phyloP scores from a whole-genome alignment of 768 basidiomycete species.

The Albatrellus ellisii region DNA sequence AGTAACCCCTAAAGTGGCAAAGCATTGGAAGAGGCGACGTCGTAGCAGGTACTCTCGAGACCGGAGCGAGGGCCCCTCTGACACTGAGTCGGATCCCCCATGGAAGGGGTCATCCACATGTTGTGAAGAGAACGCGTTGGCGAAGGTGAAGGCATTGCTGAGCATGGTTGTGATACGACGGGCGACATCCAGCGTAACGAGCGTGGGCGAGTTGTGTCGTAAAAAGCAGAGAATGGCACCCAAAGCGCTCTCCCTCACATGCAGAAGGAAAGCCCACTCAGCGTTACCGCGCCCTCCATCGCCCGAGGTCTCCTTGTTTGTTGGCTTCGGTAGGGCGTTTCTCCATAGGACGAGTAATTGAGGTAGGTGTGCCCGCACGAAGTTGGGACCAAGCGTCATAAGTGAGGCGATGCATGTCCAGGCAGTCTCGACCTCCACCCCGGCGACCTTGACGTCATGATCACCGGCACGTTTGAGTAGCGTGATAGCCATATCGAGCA shows the following conservation, averaged over 20 bases:
- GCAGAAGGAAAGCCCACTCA: conserved; percentile 88
- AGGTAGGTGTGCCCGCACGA: conserved; percentile 86
- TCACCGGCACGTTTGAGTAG: conserved; percentile 86
- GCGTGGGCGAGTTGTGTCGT: conserved; percentile 54
- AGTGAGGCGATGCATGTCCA: conserved; percentile 88
- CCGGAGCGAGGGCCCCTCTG: conserved; percentile 43
- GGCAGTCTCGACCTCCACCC: conserved; percentile 81
- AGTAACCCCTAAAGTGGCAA: conserved; percentile 65
- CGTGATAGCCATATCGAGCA: conserved; percentile 82
- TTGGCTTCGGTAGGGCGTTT: conserved; percentile 92
- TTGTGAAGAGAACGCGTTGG: conserved; percentile 67
- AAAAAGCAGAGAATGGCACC: conserved; percentile 85
- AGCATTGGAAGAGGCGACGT: conserved; percentile 81
- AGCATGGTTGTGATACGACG: conserved; percentile 79
- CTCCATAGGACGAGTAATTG: conserved; percentile 94
- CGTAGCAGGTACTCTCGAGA: conserved; percentile 77
- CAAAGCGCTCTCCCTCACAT: conserved; percentile 82
- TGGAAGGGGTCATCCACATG: conserved; percentile 53
- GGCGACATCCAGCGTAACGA: conserved; percentile 86
- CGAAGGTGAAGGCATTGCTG: conserved; percentile 82
- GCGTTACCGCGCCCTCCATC: conserved; percentile 48
- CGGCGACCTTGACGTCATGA: conserved; percentile 74
- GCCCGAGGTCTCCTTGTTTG: conserved; percentile 63
- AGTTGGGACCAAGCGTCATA: conserved; percentile 87
- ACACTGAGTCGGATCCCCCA: conserved; percentile 18